phyloP scores from a whole-genome alignment of 2,329 filamentous ascomycete genomes.

The Thelonectria rubi region DNA sequence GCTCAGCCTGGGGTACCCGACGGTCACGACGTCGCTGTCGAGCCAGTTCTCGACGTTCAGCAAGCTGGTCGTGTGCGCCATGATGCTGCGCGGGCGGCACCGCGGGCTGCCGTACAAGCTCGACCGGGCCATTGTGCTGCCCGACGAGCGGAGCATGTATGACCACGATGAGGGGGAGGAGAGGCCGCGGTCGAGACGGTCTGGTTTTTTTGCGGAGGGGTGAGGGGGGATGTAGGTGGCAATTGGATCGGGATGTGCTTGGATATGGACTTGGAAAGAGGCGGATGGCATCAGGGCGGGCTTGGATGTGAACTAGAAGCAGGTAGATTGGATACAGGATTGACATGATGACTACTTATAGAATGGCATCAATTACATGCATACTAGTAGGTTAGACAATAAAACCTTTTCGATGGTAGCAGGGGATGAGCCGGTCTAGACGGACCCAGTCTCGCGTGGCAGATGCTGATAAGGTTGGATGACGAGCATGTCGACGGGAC shows the following conservation, averaged over 20 bases:
- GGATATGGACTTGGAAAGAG: too few relatives aligned
- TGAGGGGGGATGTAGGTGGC: too few relatives aligned
- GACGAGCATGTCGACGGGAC: too few relatives aligned
- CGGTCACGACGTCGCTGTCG: slow-evolving; percentile 42
- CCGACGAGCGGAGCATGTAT: slow-evolving; percentile 36
- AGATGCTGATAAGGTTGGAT: too few relatives aligned
- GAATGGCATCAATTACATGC: not conserved
- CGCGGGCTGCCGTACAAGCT: slow-evolving; percentile 47
- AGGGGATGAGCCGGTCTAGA: not conserved
- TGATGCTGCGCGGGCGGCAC: slow-evolving; percentile 52
- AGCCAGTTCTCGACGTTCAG: slow-evolving; percentile 46
- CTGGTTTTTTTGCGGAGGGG: too few relatives aligned
- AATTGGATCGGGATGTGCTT: too few relatives aligned
- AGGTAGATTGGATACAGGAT: not conserved
- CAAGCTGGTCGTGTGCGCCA: slow-evolving; percentile 50
- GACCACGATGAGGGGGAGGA: slow-evolving; percentile 23
- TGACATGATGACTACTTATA: not conserved
- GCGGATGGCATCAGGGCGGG: too few relatives aligned
- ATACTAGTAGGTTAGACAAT: too few relatives aligned
- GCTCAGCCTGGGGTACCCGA: slow-evolving; percentile 47
- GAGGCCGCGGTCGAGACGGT: slow-evolving; percentile 5
- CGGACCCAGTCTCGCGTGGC: too few relatives aligned
- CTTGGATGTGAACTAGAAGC: too few relatives aligned
- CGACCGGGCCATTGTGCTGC: slow-evolving; percentile 48
- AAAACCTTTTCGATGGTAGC: not conserved